Base-by-base conservation (phyloP, 306 rosid species). In the Casuarina glauca region DNA sequence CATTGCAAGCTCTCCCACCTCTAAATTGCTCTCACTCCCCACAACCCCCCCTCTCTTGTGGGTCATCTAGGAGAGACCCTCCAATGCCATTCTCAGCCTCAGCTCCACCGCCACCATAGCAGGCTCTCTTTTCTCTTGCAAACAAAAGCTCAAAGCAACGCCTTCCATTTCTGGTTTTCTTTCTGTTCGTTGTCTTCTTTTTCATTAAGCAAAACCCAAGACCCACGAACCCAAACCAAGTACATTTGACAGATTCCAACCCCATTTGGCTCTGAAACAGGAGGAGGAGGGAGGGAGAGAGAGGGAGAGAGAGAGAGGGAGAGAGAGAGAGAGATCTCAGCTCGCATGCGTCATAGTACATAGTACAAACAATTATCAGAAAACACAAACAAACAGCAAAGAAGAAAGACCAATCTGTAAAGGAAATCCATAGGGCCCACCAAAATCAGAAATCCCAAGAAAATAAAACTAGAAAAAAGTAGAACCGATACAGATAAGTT, bases 11-110 rank as follows among this genome's bases (percentile, higher is more conserved):
- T 32, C 57, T 32, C 74, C 2, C 52, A 11, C 74, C 71, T 67
- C 71, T 67, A 17, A 70, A 70, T 70, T 70, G 55, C 55, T 48
- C 48, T 66, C 60, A 32, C 58, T 70, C 74, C 20, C 35, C 13
- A 26, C 74, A 6, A 15, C 26, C 8, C 74, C 38, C 15, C 43
- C 11, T 48, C 42, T 45, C 41, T 46, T 49, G 60, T 70, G 74
- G 60, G 74, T 32, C 74, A 17, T 45, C 36, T 3, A 9, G 3
- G 74, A 48, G 19, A 67, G 50, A 19, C 74, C 74, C 57, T 32
- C 74, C 42, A 15, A 48, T 13, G 48, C 6, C 74, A 46, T 70
- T 10, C 74, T n/a, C 54, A 69, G 11, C 57, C 3, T 32, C 41
- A 0, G 20, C 55, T 26, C 55, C 38, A 44, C 50, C 57, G 5